A percentile compares a stretch with the other conserved stretches of the same genome.
phyloP scores from a whole-genome alignment of 1,284 basidiomycete species.

The Hymenochaete sp. region DNA sequence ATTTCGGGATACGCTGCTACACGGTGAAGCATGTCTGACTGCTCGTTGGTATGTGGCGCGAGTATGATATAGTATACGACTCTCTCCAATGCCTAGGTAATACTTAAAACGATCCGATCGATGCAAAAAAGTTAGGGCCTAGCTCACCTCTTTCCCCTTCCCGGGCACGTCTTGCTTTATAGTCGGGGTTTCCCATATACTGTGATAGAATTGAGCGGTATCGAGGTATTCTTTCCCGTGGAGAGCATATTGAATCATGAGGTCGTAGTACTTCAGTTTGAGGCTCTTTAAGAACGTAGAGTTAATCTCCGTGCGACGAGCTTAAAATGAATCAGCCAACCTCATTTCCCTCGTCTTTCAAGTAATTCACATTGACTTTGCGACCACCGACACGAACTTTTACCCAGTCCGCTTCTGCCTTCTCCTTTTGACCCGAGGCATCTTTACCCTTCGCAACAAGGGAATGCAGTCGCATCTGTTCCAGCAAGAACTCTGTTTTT shows the following conservation, averaged over 20 bases:
- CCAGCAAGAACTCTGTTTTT: conserved; percentile 97
- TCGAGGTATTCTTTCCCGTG: conserved; percentile 84
- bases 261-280: conserved; percentile 91
- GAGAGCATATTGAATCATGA: conserved; percentile 93
- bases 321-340: conserved; percentile 36
- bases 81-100: conserved; percentile 72
- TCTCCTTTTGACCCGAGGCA: conserved; percentile 36
- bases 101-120: conserved; percentile 12
- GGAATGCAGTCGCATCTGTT: conserved; percentile 90
- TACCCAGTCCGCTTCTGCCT: conserved; percentile 81
- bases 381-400: conserved; percentile 86
- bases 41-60: conserved; percentile 93
- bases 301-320: conserved; percentile 8
- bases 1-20: conserved; percentile 74
- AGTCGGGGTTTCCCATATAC: conserved; percentile 91
- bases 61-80: conserved; percentile 94
- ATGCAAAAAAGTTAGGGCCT: background rate
- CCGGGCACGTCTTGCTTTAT: conserved; percentile 74
- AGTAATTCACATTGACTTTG: conserved; percentile 91
- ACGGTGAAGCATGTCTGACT: conserved; percentile 92
- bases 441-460: conserved; percentile 68
- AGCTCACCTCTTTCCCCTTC: conserved; percentile 69
- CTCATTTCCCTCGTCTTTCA: conserved; percentile 84
- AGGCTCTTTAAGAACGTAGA: conserved; percentile 59
- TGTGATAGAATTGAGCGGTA: conserved; percentile 91